A percentile compares a stretch with the other conserved stretches of the same genome.
Evolutionary conservation across 2,329 filamentous ascomycete genomes (phyloP).

Genomic region (Hypoxylon sp.): DNA sequence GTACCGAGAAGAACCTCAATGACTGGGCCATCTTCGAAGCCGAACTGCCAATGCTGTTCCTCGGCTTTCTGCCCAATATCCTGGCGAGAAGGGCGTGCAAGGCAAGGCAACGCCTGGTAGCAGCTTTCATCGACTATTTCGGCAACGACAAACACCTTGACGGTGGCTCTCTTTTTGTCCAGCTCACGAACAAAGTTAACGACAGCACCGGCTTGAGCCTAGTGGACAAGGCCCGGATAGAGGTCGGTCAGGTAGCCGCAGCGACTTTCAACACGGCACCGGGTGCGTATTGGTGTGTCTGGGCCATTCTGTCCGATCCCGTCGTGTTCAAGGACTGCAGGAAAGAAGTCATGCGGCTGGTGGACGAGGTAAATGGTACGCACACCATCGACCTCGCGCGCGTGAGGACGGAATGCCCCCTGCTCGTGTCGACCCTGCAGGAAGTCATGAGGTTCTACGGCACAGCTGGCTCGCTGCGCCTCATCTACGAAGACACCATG

Average conservation of each 20-base stretch:
- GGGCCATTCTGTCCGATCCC: constrained; percentile 25
- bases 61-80: constrained; percentile 25
- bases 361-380: constrained; percentile 18
- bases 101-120: constrained; percentile 29
- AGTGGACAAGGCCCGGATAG: constrained; percentile 24
- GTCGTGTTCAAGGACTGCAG: constrained; percentile 25
- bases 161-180: constrained; percentile 32
- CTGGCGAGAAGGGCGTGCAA: constrained; percentile 23
- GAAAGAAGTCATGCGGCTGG: constrained; percentile 15
- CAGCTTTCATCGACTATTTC: constrained; percentile 36
- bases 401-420: constrained; percentile 31
- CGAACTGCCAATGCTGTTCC: constrained; percentile 23
- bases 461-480: constrained; percentile 23
- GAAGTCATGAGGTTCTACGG: constrained; percentile 40
- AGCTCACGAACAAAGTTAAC: constrained; percentile 30
- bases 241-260: constrained; percentile 30
- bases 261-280: constrained; percentile 32
- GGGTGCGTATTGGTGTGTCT: constrained; percentile 28
- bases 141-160: constrained; percentile 28
- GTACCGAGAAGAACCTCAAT: constrained; percentile 12
- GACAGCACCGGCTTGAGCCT: constrained; percentile 20
- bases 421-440: constrained; percentile 40
- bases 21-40: constrained; percentile 28
- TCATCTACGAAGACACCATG: constrained; percentile 37
- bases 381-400: constrained; percentile 26